phyloP scores from a whole-genome alignment of 1,284 basidiomycete species.

The Ceratorhiza oryzae-sativae region DNA sequence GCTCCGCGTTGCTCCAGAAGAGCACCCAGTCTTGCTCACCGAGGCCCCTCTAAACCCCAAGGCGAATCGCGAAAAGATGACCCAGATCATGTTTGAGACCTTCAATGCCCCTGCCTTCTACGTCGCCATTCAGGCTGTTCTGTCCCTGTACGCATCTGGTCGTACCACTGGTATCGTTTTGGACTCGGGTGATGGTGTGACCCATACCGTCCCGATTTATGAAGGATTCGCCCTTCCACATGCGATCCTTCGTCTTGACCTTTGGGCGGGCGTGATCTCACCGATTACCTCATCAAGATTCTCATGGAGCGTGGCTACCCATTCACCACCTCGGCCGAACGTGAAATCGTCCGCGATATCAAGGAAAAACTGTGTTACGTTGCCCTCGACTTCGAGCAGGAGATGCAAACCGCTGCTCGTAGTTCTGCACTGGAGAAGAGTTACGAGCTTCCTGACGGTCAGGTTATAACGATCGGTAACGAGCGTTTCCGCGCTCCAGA shows the following conservation, averaged over 20 bases:
- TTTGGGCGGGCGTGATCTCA: constrained; percentile 70
- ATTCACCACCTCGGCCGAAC: constrained; percentile 68
- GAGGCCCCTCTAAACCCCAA: constrained; percentile 73
- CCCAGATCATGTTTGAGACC: constrained; percentile 75
- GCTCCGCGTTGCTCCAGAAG: constrained; percentile 77
- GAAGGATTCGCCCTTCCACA: constrained; percentile 71
- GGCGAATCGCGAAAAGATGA: constrained; percentile 74
- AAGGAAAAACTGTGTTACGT: constrained; percentile 76
- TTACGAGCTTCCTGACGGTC: constrained; percentile 72
- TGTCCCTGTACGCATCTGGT: constrained; percentile 70
- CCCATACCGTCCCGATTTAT: constrained; percentile 73
- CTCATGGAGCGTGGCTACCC: constrained; percentile 70
- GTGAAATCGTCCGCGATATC: constrained; percentile 71
- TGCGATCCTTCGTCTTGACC: constrained; percentile 68
- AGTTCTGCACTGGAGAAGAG: constrained; percentile 68
- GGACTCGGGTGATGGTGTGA: constrained; percentile 72
- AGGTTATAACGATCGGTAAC: constrained; percentile 72
- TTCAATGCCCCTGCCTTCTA: constrained; percentile 73
- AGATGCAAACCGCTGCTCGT: constrained; percentile 69
- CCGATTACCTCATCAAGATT: constrained; percentile 70
- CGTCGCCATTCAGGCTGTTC: constrained; percentile 71
- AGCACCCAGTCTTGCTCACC: constrained; percentile 71
- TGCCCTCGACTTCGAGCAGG: constrained; percentile 71
- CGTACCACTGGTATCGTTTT: constrained; percentile 74
- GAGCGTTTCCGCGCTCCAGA: constrained; percentile 72